phyloP scores from a whole-genome alignment of 2,329 filamentous ascomycete species.

The Ascochyta viciae-villosae region DNA sequence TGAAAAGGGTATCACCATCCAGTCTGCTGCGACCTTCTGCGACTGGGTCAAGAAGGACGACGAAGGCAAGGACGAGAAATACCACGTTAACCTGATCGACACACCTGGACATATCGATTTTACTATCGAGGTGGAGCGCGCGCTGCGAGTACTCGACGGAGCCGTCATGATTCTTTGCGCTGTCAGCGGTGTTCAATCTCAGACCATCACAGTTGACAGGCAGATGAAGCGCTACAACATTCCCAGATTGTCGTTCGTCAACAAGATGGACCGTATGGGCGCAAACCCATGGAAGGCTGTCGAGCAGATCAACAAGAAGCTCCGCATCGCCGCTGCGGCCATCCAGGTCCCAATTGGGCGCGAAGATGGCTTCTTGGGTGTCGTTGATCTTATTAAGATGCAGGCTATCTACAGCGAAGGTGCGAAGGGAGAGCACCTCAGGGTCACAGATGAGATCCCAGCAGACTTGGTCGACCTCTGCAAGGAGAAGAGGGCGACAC shows the following conservation, averaged over 20 bases:
- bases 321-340: constrained; percentile 90
- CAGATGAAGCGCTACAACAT: constrained; percentile 99
- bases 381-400: constrained; percentile 92
- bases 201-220: constrained; percentile 96
- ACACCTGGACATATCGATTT: constrained; percentile 99
- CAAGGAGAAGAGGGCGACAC: constrained; percentile 79
- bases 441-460: constrained; percentile 81
- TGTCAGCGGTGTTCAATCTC: constrained; percentile 94
- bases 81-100: constrained; percentile 98
- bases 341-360: constrained; percentile 93
- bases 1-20: constrained; percentile 98
- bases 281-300: constrained; percentile 98
- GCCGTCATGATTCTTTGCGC: constrained; percentile 99
- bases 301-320: constrained; percentile 96
- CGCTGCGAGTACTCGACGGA: constrained; percentile 91
- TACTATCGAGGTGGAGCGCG: constrained; percentile 97
- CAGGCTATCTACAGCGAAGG: constrained; percentile 93
- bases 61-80: constrained; percentile 79
- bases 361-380: constrained; percentile 90
- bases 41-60: constrained; percentile 88
- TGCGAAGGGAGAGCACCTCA: constrained; percentile 74
- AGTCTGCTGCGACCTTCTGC: constrained; percentile 96
- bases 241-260: constrained; percentile 93
- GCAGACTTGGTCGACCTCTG: constrained; percentile 77
- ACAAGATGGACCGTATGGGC: constrained; percentile 99